A percentile compares a stretch with the other conserved stretches of the same genome.
phyloP scores from a whole-genome alignment of 805 yeast species.

The Pachysolen tannophilus region DNA sequence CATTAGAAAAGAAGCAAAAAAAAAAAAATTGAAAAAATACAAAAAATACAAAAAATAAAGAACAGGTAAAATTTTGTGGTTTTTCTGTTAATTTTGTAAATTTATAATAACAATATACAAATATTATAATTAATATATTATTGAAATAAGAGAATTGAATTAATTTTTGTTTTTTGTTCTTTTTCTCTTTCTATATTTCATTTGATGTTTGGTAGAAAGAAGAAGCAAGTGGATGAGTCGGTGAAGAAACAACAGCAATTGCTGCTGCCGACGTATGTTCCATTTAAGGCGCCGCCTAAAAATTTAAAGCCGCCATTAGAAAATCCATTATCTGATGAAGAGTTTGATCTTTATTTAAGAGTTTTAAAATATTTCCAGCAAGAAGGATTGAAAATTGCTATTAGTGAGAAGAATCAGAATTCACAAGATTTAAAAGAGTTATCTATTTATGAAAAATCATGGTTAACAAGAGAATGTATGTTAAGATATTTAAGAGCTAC shows the following conservation, averaged over 20 bases:
- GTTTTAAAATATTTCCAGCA: slow-evolving; percentile 57
- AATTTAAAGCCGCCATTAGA: slow-evolving; percentile 6
- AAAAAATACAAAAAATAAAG: no score
- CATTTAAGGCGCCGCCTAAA: slow-evolving; percentile 6
- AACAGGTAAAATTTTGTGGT: no score
- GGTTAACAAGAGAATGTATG: slow-evolving; percentile 91
- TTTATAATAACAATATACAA: no score
- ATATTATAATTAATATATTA: no score
- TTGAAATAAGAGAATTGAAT: no score
- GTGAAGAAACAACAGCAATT: background rate
- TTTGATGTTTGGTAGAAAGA: background rate
- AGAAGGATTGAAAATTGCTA: slow-evolving; percentile 40
- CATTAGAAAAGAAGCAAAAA: no score
- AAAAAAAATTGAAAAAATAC: no score
- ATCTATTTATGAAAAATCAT: slow-evolving; percentile 60
- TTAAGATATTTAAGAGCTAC: slow-evolving; percentile 88
- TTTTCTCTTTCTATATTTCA: no score
- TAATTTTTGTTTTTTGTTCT: no score
- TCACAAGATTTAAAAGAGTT: slow-evolving; percentile 25
- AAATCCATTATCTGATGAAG: slow-evolving; percentile 37
- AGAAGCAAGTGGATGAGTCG: background rate
- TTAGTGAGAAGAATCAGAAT: slow-evolving; percentile 32
- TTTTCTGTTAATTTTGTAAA: no score
- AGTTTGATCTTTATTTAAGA: slow-evolving; percentile 48
- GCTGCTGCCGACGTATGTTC: slow-evolving; percentile 2